Percentiles rank a stretch among this genome's conserved stretches.
These are phyloP conservation scores for Yarrowia keelungensis DNA, from an alignment of 805 yeast genomes.

Conservation along the genomic window DNA sequence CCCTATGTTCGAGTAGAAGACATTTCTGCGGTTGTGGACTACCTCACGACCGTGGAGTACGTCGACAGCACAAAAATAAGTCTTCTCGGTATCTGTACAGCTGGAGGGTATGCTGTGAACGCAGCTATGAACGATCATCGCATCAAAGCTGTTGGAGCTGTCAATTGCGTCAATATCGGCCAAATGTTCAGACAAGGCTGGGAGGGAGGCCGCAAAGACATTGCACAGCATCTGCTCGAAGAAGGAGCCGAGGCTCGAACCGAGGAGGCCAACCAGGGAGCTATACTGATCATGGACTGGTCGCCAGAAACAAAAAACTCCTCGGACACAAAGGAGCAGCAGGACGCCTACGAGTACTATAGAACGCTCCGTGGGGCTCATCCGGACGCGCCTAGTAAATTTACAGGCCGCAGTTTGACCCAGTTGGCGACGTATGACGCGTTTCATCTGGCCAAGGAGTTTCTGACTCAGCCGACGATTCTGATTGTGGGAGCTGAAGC, in stretches of 20 bases:
- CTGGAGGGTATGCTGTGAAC: constrained; percentile 41
- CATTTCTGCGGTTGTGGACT: constrained; percentile 38
- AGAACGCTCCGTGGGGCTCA: constrained; percentile 40
- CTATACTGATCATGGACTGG: constrained; percentile 22
- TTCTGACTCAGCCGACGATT: constrained; percentile 40
- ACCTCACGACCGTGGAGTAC: constrained; percentile 20
- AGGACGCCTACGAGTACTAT: constrained; percentile 42
- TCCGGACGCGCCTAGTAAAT: constrained; percentile 3
- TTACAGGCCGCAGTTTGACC: constrained; percentile 5
- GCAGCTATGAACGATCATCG: constrained; percentile 41
- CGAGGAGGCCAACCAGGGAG: constrained; percentile 9
- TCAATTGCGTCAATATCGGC: constrained; percentile 40
- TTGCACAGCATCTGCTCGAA: not conserved
- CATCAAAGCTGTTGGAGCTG: constrained; percentile 39
- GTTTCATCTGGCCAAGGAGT: constrained; percentile 18
- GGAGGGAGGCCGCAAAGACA: not conserved
- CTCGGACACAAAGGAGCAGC: constrained; percentile 11
- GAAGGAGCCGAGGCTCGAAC: constrained; percentile 25
- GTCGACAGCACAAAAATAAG: constrained; percentile 32
- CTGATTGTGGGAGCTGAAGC: constrained; percentile 38
- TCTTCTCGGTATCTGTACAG: constrained; percentile 41
- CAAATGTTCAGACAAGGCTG: constrained; percentile 28
- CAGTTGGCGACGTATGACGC: constrained; percentile 38
- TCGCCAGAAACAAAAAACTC: not conserved
- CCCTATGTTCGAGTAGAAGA: constrained; percentile 41